Conservation (phyloP, 2,329 filamentous ascomycete genomes). For the Clonostachys solani region DNA sequence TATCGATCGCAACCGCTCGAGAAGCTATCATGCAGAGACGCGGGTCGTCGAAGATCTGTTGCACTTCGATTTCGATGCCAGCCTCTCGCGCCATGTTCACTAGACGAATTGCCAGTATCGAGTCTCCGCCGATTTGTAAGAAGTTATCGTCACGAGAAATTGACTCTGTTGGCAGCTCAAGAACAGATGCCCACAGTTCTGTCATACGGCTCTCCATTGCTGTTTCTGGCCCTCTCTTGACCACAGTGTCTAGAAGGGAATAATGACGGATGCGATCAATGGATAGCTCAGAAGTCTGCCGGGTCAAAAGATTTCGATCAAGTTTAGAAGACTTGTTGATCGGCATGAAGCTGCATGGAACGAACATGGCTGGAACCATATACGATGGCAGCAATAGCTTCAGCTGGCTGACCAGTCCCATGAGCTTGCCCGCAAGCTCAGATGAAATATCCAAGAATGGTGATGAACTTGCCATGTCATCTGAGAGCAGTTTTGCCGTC, state of each 20-base stretch:
- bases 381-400: conserved; percentile 2
- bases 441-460: conserved; percentile 3
- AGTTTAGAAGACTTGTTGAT: conserved; percentile 7
- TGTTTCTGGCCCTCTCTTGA: not conserved
- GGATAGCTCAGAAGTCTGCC: not conserved
- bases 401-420: conserved; percentile 7
- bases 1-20: not conserved
- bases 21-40: not conserved
- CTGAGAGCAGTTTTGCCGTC: not conserved
- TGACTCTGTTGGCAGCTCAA: not conserved
- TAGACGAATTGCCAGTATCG: conserved; percentile 7
- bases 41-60: not conserved
- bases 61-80: not conserved
- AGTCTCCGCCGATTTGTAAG: conserved; percentile 7
- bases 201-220: conserved; percentile 13
- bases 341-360: conserved; percentile 1
- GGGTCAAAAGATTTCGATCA: not conserved
- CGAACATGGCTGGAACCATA: conserved; percentile 6
- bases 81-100: conserved; percentile 23
- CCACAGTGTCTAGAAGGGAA: not conserved
- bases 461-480: not conserved
- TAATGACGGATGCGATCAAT: not conserved
- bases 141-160: conserved; percentile 5
- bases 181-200: conserved; percentile 1
- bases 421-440: conserved; percentile 4